Evolutionary conservation across 2,329 filamentous ascomycete genomes (phyloP), one percentile per base, ranked within the genome.

Genomic region (Chaetomium strumarium): DNA sequence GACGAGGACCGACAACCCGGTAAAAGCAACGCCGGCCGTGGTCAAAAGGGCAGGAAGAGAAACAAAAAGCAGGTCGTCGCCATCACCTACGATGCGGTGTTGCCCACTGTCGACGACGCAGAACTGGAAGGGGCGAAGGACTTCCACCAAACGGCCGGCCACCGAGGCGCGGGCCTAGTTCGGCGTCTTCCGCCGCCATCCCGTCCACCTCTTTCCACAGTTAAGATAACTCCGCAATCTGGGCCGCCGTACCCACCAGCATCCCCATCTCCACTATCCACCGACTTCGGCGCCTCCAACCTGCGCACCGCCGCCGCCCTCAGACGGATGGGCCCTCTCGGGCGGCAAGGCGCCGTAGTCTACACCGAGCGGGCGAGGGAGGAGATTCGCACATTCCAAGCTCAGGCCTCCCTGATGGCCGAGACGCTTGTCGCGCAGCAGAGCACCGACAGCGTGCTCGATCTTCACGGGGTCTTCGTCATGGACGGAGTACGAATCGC

Each of bases 391-490:
- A 73, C 74, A 40, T 79, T 83, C 1, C 34, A 50, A 8, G 54
- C 2, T 78, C 79, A 56, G 72, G 72, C 75, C 16, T 82, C 83
- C n/a, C 74, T 75, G 0, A 83, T 83, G 1, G 88, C 90, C 1
- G 86, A 93, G 62, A 69, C 78, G 0, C 75, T 85, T 3, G 91
- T 92, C 1, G 76, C 83, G 11, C 65, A 71, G 10, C 85, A 90
- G 64, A 91, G 88, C 46, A 77, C 75, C 0, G 55, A 66, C 1
- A 74, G 69, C 1, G 72, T 76, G 17, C 74, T 95, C 8, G 92
- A 97, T 67, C 73, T 97, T 24, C 92, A 97, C 66, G 89, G 90
- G 6, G 82, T 96, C 5, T 83, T 78, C 41, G 90, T 96, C 1
- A 75, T 83, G 45, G 88, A 95, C 66, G 92, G 87, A 1, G 83